Evolutionary conservation across 495 filamentous ascomycete species (phyloP), one percentile per base, ranked within the genome.

Genomic region (Aspergillus campestris): DNA sequence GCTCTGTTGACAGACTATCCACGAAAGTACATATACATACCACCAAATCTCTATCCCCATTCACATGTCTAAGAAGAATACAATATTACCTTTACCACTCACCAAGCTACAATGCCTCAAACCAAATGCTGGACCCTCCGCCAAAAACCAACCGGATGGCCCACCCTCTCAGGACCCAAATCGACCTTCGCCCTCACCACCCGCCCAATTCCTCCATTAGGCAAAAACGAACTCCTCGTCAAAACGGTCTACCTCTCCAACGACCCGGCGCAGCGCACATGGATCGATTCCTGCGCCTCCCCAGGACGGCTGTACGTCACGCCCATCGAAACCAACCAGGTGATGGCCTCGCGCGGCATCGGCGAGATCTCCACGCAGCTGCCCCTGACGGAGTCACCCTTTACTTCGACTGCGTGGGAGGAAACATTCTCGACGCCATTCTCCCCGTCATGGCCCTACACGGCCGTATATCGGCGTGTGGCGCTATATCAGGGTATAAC

Each of bases 231-330:
- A 53, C 50, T 82, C 41, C 72, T 84, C 8, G 48, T 84, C 31
- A 73, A 82, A 57, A 55, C 58, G 0, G 62, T 78, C 8, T 83
- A 77, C 59, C 49, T 84, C 38, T 81, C 77, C 18, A 74, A 82
- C 46, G 82, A 87, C 58, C 83, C 83, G 0, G 79, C 80, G 11
- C 82, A 84, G 70, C 69, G 83, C 42, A 71, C 70, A 31, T 84
- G 81, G 83, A 71, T 87, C 43, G 48, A 58, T 42, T 56, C 70
- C 66, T 56, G 53, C 57, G 34, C 61, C 34, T 46, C 57, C 27
- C 48, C 57, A n/a, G 53, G 49, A 7, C 59, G 79, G 33, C 74
- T 77, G 8, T 86, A 84, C 58, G 38, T 70, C 7, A 61, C 73
- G 0, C 78, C 82, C 0, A 74, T 84, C 0, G 52, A 67, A 13